Percentiles rank a stretch among this genome's conserved stretches.
phyloP scores from a whole-genome alignment of 108 stramenopile species.

The Skeletonema costatum region DNA sequence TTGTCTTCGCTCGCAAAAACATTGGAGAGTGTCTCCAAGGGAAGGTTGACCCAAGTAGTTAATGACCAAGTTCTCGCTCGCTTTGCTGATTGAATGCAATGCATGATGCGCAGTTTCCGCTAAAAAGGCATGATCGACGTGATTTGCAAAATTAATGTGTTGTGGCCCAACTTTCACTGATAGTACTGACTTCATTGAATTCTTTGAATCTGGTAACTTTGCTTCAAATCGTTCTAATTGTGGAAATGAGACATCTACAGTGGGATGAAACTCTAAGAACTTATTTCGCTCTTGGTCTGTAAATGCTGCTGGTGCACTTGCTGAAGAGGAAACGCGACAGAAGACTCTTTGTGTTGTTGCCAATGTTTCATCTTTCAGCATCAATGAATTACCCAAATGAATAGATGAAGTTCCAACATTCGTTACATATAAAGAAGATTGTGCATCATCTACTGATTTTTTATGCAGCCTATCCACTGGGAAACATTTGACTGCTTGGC shows the following conservation, averaged over 20 bases:
- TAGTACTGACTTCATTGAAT: neutral
- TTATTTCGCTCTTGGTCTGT: neutral
- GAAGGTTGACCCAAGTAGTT: neutral
- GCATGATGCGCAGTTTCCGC: neutral
- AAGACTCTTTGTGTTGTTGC: neutral
- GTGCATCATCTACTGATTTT: neutral
- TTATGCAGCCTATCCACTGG: neutral
- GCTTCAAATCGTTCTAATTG: neutral
- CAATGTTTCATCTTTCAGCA: neutral
- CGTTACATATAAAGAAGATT: neutral
- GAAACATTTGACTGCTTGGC: neutral
- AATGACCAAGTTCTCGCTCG: no score
- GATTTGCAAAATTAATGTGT: neutral
- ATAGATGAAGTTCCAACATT: neutral
- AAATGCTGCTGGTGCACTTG: neutral
- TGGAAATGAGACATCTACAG: neutral
- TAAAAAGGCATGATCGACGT: neutral
- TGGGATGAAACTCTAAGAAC: neutral
- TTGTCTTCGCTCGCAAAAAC: neutral
- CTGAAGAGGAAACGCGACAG: neutral
- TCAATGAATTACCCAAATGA: neutral
- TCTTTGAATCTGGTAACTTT: neutral
- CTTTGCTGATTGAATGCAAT: neutral
- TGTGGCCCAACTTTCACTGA: neutral
- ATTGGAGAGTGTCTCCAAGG: neutral